Evolutionary conservation across 345 rosid genomes (phyloP).

Genomic region (Mallotus nudiflorus): DNA sequence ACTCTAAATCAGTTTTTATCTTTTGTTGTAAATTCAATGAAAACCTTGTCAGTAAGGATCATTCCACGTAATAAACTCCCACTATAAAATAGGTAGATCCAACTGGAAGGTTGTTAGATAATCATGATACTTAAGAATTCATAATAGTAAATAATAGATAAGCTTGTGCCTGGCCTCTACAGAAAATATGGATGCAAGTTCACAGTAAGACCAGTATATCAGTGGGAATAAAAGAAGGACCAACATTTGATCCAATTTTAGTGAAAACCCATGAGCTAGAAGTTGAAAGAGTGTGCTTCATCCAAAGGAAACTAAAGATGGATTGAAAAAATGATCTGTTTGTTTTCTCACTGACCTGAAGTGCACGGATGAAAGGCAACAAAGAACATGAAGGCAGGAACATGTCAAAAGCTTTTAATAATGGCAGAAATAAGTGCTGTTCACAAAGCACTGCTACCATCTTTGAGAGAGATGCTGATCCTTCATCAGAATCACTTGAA

Average conservation of each 20-base stretch:
- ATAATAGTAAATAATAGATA: conserved; percentile 8
- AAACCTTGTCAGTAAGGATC: background rate
- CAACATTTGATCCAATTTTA: conserved; percentile 2
- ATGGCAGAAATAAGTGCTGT: conserved; percentile 83
- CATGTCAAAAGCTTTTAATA: conserved; percentile 95
- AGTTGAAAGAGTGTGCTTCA: conserved; percentile 3
- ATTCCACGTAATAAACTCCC: background rate
- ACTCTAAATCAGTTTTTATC: too few relatives aligned
- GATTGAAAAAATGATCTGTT: conserved; percentile 11
- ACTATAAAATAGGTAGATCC: background rate
- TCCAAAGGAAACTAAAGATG: conserved; percentile 11
- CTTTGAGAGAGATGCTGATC: conserved; percentile 64
- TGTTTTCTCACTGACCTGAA: conserved; percentile 72
- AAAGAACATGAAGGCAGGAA: conserved; percentile 95
- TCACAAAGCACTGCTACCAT: conserved; percentile 99
- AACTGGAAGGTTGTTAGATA: conserved; percentile 7
- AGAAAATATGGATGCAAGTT: conserved; percentile 14
- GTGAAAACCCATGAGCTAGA: background rate
- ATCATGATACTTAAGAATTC: conserved; percentile 2
- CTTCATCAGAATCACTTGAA: conserved; percentile 57
- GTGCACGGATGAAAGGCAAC: conserved; percentile 88
- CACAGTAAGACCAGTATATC: conserved; percentile 8
- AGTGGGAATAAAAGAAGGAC: conserved; percentile 2
- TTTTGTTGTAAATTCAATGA: too few relatives aligned
- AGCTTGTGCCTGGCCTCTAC: conserved; percentile 8